Evolutionary conservation across 176 grass and related monocot species (phyloP), one percentile per base, ranked within the genome.

Genomic region (Avena sativa): DNA sequence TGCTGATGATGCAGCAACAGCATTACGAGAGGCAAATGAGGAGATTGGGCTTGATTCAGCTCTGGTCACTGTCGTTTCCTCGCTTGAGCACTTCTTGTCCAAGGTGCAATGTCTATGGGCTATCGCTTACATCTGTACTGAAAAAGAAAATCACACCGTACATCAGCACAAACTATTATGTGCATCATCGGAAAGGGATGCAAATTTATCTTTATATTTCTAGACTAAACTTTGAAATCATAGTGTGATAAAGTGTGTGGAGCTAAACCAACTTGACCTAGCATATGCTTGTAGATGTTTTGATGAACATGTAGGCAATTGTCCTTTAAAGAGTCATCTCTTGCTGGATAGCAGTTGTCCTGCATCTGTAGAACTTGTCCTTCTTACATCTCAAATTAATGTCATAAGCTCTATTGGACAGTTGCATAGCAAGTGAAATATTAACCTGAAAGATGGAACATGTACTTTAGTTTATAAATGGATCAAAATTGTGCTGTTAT

Each of bases 1-100:
- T 71, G 88, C 83, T 23, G 91, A 95, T 57, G 91, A 95, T 82
- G 65, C 49, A 32, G 91, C 87, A 56, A 95, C 93, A 68, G 93
- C 93, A 67, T 83, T 85, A 69, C 86, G 93, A 62, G 91, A 95
- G 66, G 89, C 93, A 13, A 87, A 89, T 30, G 93, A 92, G 79
- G 90, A 95, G 80, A 95, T 92, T 69, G 93, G 93, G 50, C 84
- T 95, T 79, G 88, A 91, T 84, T 84, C 88, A 51, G n/a, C 77
- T 20, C 56, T 92, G 48, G 77, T 95, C 71, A 92, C 90, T 28
- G 73, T 92, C 2, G 93, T 90, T 62, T 71, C 88, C 11, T 70
- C 79, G 47, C 83, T 95, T 52, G 88, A 95, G 34, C 93, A 92
- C 23, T 92, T 87, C 76, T 85, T 95, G 84, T 95, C 93, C 43